Conservation (phyloP, 2,329 filamentous ascomycete species). For the Pyrenophora seminiperda region DNA sequence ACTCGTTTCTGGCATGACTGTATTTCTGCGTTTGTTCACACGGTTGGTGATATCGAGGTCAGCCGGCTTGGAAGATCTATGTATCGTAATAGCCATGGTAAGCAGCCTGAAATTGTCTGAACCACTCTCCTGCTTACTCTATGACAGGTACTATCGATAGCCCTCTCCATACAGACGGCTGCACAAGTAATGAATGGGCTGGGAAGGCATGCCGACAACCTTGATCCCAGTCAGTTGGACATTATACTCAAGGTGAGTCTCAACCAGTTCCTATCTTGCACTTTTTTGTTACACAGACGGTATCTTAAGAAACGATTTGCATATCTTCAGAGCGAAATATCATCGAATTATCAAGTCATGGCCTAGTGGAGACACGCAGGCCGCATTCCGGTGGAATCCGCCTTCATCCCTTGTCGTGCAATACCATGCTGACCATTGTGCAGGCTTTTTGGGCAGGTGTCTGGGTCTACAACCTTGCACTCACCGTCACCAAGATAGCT, state of each 20-base stretch:
- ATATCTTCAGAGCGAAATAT: too few relatives aligned
- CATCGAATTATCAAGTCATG: too few relatives aligned
- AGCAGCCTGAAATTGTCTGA: constrained; percentile 1
- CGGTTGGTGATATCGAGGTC: constrained; percentile 31
- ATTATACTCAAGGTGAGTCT: constrained; percentile 22
- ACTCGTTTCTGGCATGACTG: constrained; percentile 35
- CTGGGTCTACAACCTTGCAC: constrained; percentile 41
- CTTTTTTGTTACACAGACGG: background rate
- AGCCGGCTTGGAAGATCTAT: constrained; percentile 38
- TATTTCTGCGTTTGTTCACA: constrained; percentile 42
- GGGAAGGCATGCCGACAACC: constrained; percentile 27
- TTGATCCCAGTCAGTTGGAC: constrained; percentile 17
- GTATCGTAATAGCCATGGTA: constrained; percentile 42
- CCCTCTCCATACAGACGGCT: constrained; percentile 33
- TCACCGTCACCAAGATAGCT: constrained; percentile 41
- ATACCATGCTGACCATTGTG: constrained; percentile 15
- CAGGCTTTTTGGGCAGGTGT: constrained; percentile 45
- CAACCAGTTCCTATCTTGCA: background rate
- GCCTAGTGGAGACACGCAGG: too few relatives aligned
- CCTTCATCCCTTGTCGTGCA: background rate
- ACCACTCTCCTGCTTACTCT: background rate
- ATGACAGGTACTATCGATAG: constrained; percentile 32
- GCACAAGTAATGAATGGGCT: constrained; percentile 42
- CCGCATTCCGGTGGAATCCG: too few relatives aligned
- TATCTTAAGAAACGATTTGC: too few relatives aligned